Conservation (phyloP, 495 filamentous ascomycete species). For the Pyronema domesticum region DNA sequence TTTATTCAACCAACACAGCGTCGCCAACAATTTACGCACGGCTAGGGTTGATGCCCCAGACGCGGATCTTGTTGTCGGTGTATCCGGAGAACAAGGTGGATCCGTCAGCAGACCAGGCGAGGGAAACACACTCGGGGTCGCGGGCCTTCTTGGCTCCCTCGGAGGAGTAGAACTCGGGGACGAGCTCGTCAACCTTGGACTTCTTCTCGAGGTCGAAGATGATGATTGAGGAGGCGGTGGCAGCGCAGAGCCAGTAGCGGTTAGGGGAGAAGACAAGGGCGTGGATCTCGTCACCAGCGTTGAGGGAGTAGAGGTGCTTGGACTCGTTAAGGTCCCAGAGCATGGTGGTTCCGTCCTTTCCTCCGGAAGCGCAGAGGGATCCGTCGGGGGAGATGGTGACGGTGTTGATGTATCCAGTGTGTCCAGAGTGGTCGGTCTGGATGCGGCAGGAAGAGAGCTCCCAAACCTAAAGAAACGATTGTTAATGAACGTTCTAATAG, state of each 20-base stretch:
- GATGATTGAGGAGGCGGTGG: conserved; percentile 91
- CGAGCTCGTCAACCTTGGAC: conserved; percentile 99
- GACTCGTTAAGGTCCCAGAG: conserved; percentile 99
- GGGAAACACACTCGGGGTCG: conserved; percentile 91
- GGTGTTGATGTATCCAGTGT: conserved; percentile 99
- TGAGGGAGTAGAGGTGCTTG: conserved; percentile 99
- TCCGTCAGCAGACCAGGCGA: conserved; percentile 95
- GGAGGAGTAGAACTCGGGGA: conserved; percentile 89
- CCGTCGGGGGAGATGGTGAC: conserved; percentile 99
- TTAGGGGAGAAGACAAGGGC: conserved; percentile 99
- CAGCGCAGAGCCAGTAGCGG: conserved; percentile 99
- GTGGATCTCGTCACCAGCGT: conserved; percentile 99
- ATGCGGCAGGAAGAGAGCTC: conserved; percentile 97
- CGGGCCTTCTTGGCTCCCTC: conserved; percentile 64
- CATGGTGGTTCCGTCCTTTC: conserved; percentile 99
- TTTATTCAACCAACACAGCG: conserved; percentile 1
- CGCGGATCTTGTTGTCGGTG: conserved; percentile 98
- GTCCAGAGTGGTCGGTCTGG: conserved; percentile 99
- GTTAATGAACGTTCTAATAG: neutral
- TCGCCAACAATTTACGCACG: conserved; percentile 30
- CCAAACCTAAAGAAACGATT: conserved; percentile 54
- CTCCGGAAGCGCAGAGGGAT: conserved; percentile 96
- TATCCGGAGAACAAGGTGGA: conserved; percentile 99
- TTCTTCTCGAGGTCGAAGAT: conserved; percentile 99
- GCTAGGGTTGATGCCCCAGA: conserved; percentile 86